Conservation (phyloP, 305 asterid genomes). For the Rubia tinctorum region DNA sequence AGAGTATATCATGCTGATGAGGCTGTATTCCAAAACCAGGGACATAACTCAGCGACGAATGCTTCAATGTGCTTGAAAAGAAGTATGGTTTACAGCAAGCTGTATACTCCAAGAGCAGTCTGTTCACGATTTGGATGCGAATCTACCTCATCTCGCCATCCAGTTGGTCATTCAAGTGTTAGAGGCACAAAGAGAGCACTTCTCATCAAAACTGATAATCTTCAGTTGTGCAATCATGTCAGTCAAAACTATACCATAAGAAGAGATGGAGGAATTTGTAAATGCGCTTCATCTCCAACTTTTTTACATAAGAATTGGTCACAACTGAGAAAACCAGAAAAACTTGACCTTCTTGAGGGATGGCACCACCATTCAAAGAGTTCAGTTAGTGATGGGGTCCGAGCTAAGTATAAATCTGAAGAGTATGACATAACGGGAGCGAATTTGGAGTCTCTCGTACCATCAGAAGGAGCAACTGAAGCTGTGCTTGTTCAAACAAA, state of each 20-base stretch:
- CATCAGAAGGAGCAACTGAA: slow-evolving; percentile 56
- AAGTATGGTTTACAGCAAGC: slow-evolving; percentile 30
- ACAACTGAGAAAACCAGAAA: slow-evolving; percentile 42
- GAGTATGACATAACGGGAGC: slow-evolving; percentile 60
- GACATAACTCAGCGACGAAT: slow-evolving; percentile 29
- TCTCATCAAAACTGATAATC: slow-evolving; percentile 29
- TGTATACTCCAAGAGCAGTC: slow-evolving; percentile 34
- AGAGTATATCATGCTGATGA: slow-evolving; percentile 42
- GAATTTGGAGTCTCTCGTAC: slow-evolving; percentile 37
- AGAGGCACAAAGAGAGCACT: slow-evolving; percentile 27
- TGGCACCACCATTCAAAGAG: slow-evolving; percentile 37
- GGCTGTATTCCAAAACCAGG: slow-evolving; percentile 33
- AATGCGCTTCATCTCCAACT: slow-evolving; percentile 37
- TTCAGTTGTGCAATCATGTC: slow-evolving; percentile 24
- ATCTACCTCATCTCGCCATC: slow-evolving; percentile 20
- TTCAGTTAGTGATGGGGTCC: slow-evolving; percentile 43
- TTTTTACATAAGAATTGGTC: slow-evolving; percentile 32
- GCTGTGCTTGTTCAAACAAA: slow-evolving; percentile 39
- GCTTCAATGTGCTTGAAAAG: slow-evolving; percentile 27
- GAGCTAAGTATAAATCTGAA: slow-evolving; percentile 75
- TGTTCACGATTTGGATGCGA: slow-evolving; percentile 24
- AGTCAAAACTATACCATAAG: slow-evolving; percentile 30
- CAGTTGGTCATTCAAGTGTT: slow-evolving; percentile 29
- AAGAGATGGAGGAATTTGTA: slow-evolving; percentile 35
- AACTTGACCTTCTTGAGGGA: slow-evolving; percentile 37